These are phyloP conservation scores for Komagataella ulmi DNA, from an alignment of 805 yeast genomes.

Conservation along the genomic window DNA sequence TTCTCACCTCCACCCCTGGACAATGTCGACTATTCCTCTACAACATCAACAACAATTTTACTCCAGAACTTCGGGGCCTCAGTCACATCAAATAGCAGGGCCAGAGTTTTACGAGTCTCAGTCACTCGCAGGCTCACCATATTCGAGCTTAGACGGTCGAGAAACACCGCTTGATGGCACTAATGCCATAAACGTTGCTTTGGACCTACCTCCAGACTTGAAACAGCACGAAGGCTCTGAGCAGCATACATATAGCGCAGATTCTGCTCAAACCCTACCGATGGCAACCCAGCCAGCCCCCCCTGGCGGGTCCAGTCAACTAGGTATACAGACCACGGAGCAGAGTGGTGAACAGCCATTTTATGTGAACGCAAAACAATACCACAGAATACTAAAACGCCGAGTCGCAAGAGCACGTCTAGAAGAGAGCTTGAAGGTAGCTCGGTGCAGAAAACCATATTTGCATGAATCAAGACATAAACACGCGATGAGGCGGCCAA, in stretches of 20 bases:
- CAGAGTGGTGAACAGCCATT: slow-evolving; percentile 67
- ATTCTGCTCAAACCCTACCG: background rate
- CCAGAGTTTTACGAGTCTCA: background rate
- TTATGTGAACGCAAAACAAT: slow-evolving; percentile 95
- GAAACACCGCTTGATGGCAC: background rate
- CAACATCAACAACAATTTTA: background rate
- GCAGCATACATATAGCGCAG: background rate
- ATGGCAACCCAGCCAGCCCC: background rate
- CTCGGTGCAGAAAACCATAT: slow-evolving; percentile 86
- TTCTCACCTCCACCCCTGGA: background rate
- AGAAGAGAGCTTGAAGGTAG: slow-evolving; percentile 78
- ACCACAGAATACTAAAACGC: slow-evolving; percentile 86
- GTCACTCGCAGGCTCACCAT: background rate
- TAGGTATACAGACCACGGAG: slow-evolving; percentile 1
- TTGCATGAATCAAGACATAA: slow-evolving; percentile 94
- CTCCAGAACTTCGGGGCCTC: background rate
- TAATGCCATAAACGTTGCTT: background rate
- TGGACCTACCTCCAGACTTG: background rate
- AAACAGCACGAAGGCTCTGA: background rate
- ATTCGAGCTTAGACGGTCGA: background rate
- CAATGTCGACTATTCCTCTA: background rate
- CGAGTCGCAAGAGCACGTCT: slow-evolving; percentile 87
- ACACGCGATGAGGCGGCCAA: slow-evolving; percentile 97
- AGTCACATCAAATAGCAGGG: background rate
- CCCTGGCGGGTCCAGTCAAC: background rate